Conservation (phyloP, 768 basidiomycete species). For the Termitomyces heimii region DNA sequence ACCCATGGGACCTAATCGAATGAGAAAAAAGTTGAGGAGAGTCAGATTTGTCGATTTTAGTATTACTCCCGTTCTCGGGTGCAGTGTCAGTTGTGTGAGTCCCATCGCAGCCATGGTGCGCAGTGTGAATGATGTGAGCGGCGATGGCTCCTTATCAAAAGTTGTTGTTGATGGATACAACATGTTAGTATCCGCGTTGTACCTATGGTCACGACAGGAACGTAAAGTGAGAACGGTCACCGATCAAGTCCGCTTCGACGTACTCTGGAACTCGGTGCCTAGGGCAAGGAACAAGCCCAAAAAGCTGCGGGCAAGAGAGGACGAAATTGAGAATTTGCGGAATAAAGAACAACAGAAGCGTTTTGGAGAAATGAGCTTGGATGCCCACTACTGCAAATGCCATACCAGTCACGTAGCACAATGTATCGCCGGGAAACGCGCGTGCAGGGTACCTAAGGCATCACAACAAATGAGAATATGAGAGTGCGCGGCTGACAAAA, state of each 20-base stretch:
- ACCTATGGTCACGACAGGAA: constrained; percentile 35
- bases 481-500: background rate
- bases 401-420: constrained; percentile 98
- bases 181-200: constrained; percentile 69
- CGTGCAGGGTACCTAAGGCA: constrained; percentile 87
- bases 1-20: constrained; percentile 77
- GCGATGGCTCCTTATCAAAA: constrained; percentile 55
- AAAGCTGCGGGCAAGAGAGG: constrained; percentile 90
- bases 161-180: constrained; percentile 68
- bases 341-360: constrained; percentile 91
- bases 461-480: background rate
- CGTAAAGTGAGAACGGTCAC: background rate
- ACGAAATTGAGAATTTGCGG: constrained; percentile 98
- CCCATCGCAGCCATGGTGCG: constrained; percentile 55
- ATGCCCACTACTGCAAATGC: constrained; percentile 97
- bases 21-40: constrained; percentile 79
- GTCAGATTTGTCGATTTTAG: constrained; percentile 83
- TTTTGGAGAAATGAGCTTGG: constrained; percentile 96
- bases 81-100: constrained; percentile 56
- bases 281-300: constrained; percentile 90
- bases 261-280: constrained; percentile 90
- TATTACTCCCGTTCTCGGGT: constrained; percentile 52
- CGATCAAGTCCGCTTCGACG: constrained; percentile 15
- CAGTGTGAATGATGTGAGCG: constrained; percentile 48
- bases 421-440: constrained; percentile 93